These are phyloP conservation scores for Pseudogymnoascus sp. DNA, from an alignment of 2,329 filamentous ascomycete species.

Conservation along the genomic window DNA sequence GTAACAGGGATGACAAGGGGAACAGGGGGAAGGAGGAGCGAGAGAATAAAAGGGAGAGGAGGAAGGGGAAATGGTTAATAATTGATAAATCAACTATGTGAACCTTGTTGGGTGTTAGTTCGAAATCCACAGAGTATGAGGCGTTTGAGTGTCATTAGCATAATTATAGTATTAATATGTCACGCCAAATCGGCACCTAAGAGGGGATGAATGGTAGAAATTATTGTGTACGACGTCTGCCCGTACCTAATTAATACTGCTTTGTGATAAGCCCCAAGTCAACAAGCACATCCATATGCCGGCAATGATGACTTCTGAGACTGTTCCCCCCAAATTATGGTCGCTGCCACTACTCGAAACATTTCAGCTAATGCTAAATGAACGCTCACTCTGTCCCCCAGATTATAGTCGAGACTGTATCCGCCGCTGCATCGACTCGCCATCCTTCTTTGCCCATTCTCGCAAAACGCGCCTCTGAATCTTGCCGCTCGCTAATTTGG, in stretches of 20 bases:
- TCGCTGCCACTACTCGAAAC: background rate
- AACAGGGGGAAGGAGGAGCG: background rate
- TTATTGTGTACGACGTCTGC: background rate
- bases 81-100: background rate
- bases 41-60: background rate
- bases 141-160: background rate
- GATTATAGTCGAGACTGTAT: conserved; percentile 10
- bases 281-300: background rate
- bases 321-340: background rate
- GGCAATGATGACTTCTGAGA: background rate
- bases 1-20: background rate
- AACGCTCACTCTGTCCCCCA: background rate
- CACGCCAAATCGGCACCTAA: background rate
- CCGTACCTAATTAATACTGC: background rate
- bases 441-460: conserved; percentile 49
- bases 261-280: background rate
- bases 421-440: conserved; percentile 24
- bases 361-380: background rate
- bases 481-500: conserved; percentile 49
- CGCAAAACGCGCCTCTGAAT: conserved; percentile 47
- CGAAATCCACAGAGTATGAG: background rate
- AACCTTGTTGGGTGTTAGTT: background rate
- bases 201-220: background rate
- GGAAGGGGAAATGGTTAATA: background rate
- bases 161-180: background rate